Conservation (phyloP, 495 filamentous ascomycete genomes). For the Neurospora terricola region DNA sequence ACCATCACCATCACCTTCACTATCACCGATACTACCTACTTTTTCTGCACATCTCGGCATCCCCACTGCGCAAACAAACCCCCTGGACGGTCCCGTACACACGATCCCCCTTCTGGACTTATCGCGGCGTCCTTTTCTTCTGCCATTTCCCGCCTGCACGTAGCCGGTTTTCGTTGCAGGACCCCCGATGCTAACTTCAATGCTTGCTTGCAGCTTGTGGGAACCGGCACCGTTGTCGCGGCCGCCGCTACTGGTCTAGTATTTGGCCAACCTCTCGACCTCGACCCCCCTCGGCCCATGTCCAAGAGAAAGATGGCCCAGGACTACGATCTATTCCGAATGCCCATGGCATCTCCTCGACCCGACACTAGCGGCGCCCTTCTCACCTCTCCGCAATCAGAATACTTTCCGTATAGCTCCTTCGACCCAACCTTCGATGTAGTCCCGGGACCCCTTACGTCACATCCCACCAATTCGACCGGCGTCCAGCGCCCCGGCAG, state of each 20-base stretch:
- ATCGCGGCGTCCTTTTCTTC: neutral
- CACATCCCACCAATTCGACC: conserved; percentile 23
- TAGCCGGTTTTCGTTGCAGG: conserved; percentile 4
- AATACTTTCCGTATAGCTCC: conserved; percentile 27
- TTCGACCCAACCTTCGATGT: conserved; percentile 17
- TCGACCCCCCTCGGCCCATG: conserved; percentile 17
- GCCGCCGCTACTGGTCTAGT: conserved; percentile 47
- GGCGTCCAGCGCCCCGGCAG: conserved; percentile 12
- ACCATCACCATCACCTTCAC: neutral
- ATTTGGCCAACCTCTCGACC: conserved; percentile 38
- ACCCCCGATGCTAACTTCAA: conserved; percentile 8
- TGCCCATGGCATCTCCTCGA: conserved; percentile 26
- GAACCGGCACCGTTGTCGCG: conserved; percentile 49
- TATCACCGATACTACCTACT: neutral
- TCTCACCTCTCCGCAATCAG: conserved; percentile 18
- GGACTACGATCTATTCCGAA: conserved; percentile 28
- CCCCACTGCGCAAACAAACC: neutral
- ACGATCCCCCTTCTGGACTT: neutral
- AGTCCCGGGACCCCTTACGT: conserved; percentile 15
- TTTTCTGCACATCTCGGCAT: neutral
- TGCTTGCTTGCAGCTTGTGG: conserved; percentile 37
- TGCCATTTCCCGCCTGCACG: neutral
- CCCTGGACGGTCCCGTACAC: neutral
- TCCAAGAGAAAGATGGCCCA: conserved; percentile 33
- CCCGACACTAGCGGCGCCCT: conserved; percentile 30